Base-by-base conservation (phyloP, 2,329 filamentous ascomycete species). In the Cytospora leucostoma region DNA sequence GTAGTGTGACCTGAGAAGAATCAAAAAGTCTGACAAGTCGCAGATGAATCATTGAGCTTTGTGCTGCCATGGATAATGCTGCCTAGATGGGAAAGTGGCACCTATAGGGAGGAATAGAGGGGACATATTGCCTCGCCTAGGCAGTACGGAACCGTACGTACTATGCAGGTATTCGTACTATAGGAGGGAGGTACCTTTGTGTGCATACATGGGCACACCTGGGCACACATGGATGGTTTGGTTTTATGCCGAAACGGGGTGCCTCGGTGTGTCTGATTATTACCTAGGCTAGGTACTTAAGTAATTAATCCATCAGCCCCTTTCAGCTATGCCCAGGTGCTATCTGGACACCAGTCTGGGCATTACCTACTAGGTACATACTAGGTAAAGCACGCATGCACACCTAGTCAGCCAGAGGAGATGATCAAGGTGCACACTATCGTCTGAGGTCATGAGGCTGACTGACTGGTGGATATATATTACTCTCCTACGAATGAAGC, bases 51-150 rank as follows among this genome's bases (percentile, higher is more conserved):
- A 47, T 47, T 21, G 3, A 44, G n/a, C 19, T 12, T 21, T 47
- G 44, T 47, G 44, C n/a, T 11, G 6, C 44, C 44, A 47, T 47
- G 44, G 44, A 47, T 47, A 7, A 47, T 47, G 44, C 44, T 47
- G n/a, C 44, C 44, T 21, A 21, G 44, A 47, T 8, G 21, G 44
- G 44, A 47, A 47, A 47, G 44, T 47, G 44, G 44, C 44, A 47
- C 44, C n/a, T 47, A 47, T 47, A 47, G 44, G 44, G 44, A 47
- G n/a, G 44, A 47, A 47, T 47, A 47, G n/a, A 47, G 19, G 27
- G 27, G 44, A 47, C n/a, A 47, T 47, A 19, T 47, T 47, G 44
- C n/a, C 17, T 47, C 44, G 44, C 44, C 44, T 47, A 47, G 44
- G 44, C 44, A 19, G 27, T 27, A 27, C 27, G 27, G 27, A 4